Evolutionary conservation across 2,329 filamentous ascomycete species (phyloP), one percentile per base, ranked within the genome.

Genomic region (Alternaria infectoria): DNA sequence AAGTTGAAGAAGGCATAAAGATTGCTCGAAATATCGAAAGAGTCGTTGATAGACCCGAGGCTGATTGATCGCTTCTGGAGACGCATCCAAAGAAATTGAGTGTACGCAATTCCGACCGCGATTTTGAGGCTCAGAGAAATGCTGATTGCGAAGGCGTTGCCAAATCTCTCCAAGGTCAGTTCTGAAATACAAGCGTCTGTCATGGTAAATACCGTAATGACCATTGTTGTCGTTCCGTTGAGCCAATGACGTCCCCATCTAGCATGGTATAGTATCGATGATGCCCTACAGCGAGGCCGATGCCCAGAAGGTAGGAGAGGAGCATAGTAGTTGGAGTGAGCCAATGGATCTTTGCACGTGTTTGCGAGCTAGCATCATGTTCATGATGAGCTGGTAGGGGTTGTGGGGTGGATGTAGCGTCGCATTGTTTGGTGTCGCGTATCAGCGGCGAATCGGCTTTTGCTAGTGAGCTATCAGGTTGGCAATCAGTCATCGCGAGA

Each of bases 281-380:
- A 11, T 40, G 36, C 0, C 36, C 36, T 40, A 40, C 36, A 0
- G 36, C 36, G 9, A 40, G 36, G 3, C 0, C 8, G 0, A 40
- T 40, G 9, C 36, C 32, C 2, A 40, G 0, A 0, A 40, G 0
- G 5, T 40, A 40, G 1, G 32, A 40, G 1, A 0, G 0, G 2
- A 40, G 2, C 32, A 40, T 40, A 0, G 0, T 10, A 0, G 32
- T 10, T 1, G 32, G 32, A 11, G 36, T 40, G 36, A 40, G 36
- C 36, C 36, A 40, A 6, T 40, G 36, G 3, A 0, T 0, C 0
- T 40, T 40, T 17, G 36, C 36, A 10, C 0, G 36, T 10, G 36
- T 17, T 40, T 2, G 36, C 0, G 1, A 17, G 36, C 1, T 10
- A 40, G 36, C 3, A 1, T 40, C 1, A 0, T 44, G 43, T 2